Evolutionary conservation across 1,284 basidiomycete species (phyloP), one percentile per base, ranked within the genome.

Genomic region (Ceratobasidium sp.): DNA sequence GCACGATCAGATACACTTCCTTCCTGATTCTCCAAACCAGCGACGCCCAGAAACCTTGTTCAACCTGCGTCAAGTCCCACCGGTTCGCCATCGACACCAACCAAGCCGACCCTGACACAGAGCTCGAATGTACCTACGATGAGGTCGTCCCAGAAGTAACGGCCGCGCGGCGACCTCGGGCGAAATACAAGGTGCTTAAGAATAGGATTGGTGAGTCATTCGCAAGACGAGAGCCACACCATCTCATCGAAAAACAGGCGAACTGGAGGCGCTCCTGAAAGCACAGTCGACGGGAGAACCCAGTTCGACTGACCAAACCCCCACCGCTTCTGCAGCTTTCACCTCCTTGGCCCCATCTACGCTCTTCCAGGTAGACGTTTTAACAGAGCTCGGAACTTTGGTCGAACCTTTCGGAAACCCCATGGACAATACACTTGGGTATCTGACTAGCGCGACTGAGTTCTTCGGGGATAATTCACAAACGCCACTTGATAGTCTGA

Each of bases 101-200:
- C n/a, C 82, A 85, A 4, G 84, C 87, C 21, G 87, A 86, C 26
- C 81, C 83, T 1, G 82, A 82, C 1, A 78, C 84, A 0, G 81
- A 82, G 59, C 88, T 87, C 21, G 87, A 89, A 71, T 91, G 89
- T 77, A 91, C 89, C 38, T 91, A 87, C 76, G 89, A 91, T 76
- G 89, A 91, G 76, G 80, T 88, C 41, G 55, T 46, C 23, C 50
- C 63, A 62, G 75, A 82, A 49, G 62, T 78, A 82, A 21, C 74
- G 81, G 35, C 87, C 88, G 61, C 82, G 83, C 1, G 86, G 88
- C 1, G 88, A 86, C 52, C 21, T 28, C 52, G 52, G 78, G 88
- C 83, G 75, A 84, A 84, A 67, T 87, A 88, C 77, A 88, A 90
- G 77, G 83, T 82, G 74, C 77, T 91, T 54, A 89, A 92, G 78